These are phyloP conservation scores for Coemansia furcata DNA, from an alignment of 192 early-diverging fungal species.

Conservation along the genomic window DNA sequence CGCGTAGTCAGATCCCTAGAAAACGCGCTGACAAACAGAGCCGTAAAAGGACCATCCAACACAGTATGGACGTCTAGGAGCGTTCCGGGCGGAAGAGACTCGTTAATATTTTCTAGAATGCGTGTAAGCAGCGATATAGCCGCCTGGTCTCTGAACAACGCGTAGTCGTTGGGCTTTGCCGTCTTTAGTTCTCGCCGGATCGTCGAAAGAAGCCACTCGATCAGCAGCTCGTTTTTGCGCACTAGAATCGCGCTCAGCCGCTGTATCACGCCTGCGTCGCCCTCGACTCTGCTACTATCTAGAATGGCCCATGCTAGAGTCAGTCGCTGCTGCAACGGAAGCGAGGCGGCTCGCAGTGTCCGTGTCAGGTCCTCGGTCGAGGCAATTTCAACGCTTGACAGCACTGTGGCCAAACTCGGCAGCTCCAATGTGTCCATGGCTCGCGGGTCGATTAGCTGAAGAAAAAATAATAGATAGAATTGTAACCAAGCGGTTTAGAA, in stretches of 20 bases:
- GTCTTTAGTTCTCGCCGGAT: slow-evolving; percentile 45
- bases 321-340: slow-evolving; percentile 22
- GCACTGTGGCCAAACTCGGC: slow-evolving; percentile 1
- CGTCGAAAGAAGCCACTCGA: slow-evolving; percentile 43
- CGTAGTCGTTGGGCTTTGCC: slow-evolving; percentile 10
- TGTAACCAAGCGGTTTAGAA: not conserved
- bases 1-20: not conserved
- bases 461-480: not conserved
- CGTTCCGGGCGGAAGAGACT: not conserved
- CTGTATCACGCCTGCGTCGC: not conserved
- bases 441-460: not conserved
- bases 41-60: slow-evolving; percentile 25
- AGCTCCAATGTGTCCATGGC: slow-evolving; percentile 2
- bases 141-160: slow-evolving; percentile 14
- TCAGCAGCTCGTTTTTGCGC: slow-evolving; percentile 39
- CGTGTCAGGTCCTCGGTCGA: slow-evolving; percentile 43
- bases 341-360: slow-evolving; percentile 21
- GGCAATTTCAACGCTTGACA: slow-evolving; percentile 5
- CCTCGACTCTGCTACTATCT: slow-evolving; percentile 16
- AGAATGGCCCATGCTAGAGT: slow-evolving; percentile 38
- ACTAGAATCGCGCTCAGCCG: slow-evolving; percentile 30
- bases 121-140: slow-evolving; percentile 18
- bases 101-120: slow-evolving; percentile 28
- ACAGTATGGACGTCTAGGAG: slow-evolving; percentile 25
- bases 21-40: slow-evolving; percentile 36